A percentile compares a stretch with the other conserved stretches of the same genome.
Conservation (phyloP, 306 rosid genomes). For the Prunus fruticosa region DNA sequence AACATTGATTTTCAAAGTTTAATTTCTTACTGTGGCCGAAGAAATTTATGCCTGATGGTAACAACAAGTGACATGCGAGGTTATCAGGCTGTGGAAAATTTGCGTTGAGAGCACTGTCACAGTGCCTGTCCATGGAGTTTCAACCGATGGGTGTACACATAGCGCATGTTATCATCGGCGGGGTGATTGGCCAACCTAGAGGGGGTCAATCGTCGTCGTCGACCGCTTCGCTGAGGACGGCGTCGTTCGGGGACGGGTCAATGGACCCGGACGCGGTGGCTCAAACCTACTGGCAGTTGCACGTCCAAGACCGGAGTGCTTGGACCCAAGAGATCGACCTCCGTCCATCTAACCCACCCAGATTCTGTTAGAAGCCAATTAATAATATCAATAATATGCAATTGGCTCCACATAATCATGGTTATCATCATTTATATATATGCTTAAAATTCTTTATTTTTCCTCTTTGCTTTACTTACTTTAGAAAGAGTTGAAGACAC, state of each 20-base stretch:
- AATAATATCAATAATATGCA: neutral
- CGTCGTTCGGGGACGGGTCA: constrained; percentile 21
- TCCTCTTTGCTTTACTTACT: neutral
- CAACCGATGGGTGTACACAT: constrained; percentile 88
- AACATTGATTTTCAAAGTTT: neutral
- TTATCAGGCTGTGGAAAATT: constrained; percentile 89
- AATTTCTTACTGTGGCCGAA: neutral
- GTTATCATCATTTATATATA: neutral
- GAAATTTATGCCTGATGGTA: neutral
- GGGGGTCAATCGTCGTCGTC: constrained; percentile 15
- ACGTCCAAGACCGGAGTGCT: constrained; percentile 70
- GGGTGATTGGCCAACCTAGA: constrained; percentile 66
- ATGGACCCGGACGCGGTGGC: constrained; percentile 92
- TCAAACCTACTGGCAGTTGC: constrained; percentile 91
- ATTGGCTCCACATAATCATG: neutral
- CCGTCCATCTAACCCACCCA: constrained; percentile 49
- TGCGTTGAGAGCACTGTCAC: constrained; percentile 84
- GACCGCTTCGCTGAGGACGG: constrained; percentile 27
- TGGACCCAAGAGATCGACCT: constrained; percentile 97
- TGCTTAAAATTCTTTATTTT: neutral
- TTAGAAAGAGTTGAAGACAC: neutral
- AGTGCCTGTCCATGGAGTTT: constrained; percentile 83
- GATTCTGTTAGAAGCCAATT: constrained; percentile 34
- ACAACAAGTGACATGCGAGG: neutral
- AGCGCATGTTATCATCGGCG: constrained; percentile 90